Conservation (phyloP, 2,329 filamentous ascomycete genomes). For the Fusarium sp. region DNA sequence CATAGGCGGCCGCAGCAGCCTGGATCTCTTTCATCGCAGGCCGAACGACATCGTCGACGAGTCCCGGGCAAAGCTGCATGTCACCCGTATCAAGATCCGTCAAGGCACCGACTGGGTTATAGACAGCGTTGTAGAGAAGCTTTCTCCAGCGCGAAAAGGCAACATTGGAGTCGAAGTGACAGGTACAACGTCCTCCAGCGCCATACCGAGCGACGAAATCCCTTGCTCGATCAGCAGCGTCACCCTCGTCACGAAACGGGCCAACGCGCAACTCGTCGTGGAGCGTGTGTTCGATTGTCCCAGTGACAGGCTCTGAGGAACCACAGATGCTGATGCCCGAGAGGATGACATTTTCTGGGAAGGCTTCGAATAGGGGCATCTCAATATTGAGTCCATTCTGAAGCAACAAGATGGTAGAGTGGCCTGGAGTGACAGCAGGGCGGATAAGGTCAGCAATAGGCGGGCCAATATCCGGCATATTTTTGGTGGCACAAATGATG, state of each 20-base stretch:
- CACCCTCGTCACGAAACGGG: slow-evolving; percentile 29
- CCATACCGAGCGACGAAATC: slow-evolving; percentile 37
- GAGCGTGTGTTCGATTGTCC: slow-evolving; percentile 36
- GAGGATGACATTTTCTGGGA: slow-evolving; percentile 36
- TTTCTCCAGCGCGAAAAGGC: slow-evolving; percentile 40
- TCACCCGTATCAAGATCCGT: slow-evolving; percentile 37
- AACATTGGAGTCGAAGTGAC: slow-evolving; percentile 35
- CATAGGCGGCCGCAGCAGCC: slow-evolving; percentile 35
- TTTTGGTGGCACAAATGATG: slow-evolving; percentile 40
- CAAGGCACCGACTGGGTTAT: slow-evolving; percentile 38
- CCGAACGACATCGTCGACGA: slow-evolving; percentile 36
- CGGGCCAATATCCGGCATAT: slow-evolving; percentile 34
- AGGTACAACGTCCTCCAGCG: slow-evolving; percentile 32
- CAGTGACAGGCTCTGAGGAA: slow-evolving; percentile 36
- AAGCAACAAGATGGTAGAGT: slow-evolving; percentile 36
- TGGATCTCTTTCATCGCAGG: slow-evolving; percentile 40
- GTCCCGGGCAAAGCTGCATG: slow-evolving; percentile 39
- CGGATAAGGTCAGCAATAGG: slow-evolving; percentile 35
- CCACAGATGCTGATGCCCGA: slow-evolving; percentile 42
- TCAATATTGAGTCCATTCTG: slow-evolving; percentile 43
- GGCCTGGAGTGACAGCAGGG: slow-evolving; percentile 33
- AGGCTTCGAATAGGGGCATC: slow-evolving; percentile 29
- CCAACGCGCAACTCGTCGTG: slow-evolving; percentile 38
- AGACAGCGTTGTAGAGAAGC: slow-evolving; percentile 40
- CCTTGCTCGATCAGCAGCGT: slow-evolving; percentile 30